These are phyloP conservation scores for Priceomyces medius DNA, from an alignment of 805 yeast species.

Conservation along the genomic window DNA sequence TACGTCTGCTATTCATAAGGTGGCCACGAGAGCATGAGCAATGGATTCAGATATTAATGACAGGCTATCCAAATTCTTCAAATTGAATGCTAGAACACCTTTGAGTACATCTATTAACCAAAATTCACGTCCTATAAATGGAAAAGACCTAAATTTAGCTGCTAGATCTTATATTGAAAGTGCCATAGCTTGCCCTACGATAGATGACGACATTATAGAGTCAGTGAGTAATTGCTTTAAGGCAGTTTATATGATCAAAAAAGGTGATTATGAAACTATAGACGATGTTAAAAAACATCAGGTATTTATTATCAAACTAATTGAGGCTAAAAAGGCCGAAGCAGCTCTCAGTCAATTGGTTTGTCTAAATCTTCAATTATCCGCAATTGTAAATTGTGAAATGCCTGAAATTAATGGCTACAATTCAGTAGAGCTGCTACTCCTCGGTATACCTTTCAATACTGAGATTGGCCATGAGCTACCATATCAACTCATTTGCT, in stretches of 20 bases:
- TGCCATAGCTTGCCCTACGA: background rate
- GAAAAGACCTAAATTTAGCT: conserved; percentile 9
- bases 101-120: conserved; percentile 11
- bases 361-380: background rate
- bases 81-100: conserved; percentile 6
- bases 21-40: background rate
- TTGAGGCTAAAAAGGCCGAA: conserved; percentile 15
- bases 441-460: conserved; percentile 12
- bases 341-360: conserved; percentile 15
- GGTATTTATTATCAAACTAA: conserved; percentile 22
- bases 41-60: conserved; percentile 6
- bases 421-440: background rate
- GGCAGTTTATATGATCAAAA: conserved; percentile 15
- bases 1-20: background rate
- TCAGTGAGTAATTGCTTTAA: conserved; percentile 15
- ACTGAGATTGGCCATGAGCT: conserved; percentile 3
- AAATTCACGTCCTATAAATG: conserved; percentile 8
- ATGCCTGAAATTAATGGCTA: too few relatives aligned
- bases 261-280: conserved; percentile 6
- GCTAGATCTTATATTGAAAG: conserved; percentile 8
- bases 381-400: background rate
- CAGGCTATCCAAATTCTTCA: conserved; percentile 3
- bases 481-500: conserved; percentile 7
- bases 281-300: conserved; percentile 26
- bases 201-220: conserved; percentile 5